Conservation (phyloP, 441 rosid genomes). For the Pelargonium cotyledonis region DNA sequence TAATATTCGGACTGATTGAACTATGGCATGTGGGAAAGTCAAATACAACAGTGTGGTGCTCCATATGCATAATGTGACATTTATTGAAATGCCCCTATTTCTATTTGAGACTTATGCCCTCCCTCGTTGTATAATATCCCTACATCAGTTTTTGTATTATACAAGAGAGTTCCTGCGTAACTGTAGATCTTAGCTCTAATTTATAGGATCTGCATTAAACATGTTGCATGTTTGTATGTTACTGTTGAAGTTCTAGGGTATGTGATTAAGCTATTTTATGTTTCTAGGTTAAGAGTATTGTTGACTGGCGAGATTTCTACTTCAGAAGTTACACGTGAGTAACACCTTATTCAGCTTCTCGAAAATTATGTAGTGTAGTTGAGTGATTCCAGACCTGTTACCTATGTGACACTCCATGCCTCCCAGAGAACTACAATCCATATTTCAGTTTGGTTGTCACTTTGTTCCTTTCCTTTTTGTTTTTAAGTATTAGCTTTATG, state of each 20-base stretch:
- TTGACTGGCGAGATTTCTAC: conserved; percentile 93
- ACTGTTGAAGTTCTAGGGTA: background rate
- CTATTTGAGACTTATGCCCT: background rate
- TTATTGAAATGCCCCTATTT: background rate
- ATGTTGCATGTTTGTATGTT: background rate
- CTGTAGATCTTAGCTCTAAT: too few species aligned
- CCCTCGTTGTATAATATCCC: too few species aligned
- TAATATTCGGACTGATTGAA: background rate
- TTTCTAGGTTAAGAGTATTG: conserved; percentile 74
- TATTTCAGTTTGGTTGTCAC: background rate
- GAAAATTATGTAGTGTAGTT: background rate
- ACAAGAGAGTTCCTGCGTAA: too few species aligned
- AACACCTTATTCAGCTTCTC: conserved; percentile 8
- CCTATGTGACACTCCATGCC: background rate
- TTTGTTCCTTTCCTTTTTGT: background rate
- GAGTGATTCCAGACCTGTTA: background rate
- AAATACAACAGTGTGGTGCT: background rate
- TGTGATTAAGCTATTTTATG: conserved; percentile 15
- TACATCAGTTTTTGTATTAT: too few species aligned
- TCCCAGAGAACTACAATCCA: background rate
- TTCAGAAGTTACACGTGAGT: conserved; percentile 72
- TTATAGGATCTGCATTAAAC: background rate
- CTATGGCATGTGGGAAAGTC: background rate
- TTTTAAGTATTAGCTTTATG: background rate
- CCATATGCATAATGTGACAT: background rate